phyloP scores from a whole-genome alignment of 1,284 basidiomycete species.

The Microbotryum intermedium region DNA sequence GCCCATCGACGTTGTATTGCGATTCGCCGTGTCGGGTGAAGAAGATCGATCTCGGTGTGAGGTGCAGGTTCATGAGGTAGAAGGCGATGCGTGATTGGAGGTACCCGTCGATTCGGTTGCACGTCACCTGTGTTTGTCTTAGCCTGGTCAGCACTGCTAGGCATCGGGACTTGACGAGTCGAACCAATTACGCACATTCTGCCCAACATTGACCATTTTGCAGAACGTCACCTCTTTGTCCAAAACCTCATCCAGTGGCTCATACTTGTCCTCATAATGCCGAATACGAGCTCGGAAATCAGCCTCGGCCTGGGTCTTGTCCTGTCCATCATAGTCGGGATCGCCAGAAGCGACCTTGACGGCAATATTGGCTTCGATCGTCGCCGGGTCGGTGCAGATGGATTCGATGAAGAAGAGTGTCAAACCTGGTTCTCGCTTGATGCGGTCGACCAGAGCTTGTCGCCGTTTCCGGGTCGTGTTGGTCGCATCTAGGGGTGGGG shows the following conservation, averaged over 20 bases:
- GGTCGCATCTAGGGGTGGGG: conserved; percentile 62
- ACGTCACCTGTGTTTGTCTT: conserved; percentile 21
- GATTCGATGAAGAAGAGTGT: conserved; percentile 90
- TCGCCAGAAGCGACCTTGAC: conserved; percentile 93
- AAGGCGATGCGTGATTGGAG: conserved; percentile 94
- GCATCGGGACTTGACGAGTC: neutral
- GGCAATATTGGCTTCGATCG: conserved; percentile 91
- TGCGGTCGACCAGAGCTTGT: conserved; percentile 64
- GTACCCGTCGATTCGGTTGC: conserved; percentile 54
- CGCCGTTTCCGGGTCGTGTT: conserved; percentile 73
- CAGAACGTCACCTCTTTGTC: conserved; percentile 63
- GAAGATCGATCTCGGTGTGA: conserved; percentile 94
- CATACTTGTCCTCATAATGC: conserved; percentile 92
- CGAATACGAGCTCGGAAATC: conserved; percentile 89
- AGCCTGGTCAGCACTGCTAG: neutral
- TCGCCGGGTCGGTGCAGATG: conserved; percentile 81
- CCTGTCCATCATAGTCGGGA: conserved; percentile 90
- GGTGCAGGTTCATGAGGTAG: conserved; percentile 96
- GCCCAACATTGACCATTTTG: conserved; percentile 79
- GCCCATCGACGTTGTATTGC: conserved; percentile 91
- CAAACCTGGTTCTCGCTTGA: conserved; percentile 83
- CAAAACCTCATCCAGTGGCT: conserved; percentile 76
- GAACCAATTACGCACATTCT: conserved; percentile 54
- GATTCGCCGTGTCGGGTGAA: conserved; percentile 98
- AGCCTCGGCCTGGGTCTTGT: conserved; percentile 69